Conservation (phyloP, 371 early-diverging fungal genomes). For the Syncephalastrum sp. region DNA sequence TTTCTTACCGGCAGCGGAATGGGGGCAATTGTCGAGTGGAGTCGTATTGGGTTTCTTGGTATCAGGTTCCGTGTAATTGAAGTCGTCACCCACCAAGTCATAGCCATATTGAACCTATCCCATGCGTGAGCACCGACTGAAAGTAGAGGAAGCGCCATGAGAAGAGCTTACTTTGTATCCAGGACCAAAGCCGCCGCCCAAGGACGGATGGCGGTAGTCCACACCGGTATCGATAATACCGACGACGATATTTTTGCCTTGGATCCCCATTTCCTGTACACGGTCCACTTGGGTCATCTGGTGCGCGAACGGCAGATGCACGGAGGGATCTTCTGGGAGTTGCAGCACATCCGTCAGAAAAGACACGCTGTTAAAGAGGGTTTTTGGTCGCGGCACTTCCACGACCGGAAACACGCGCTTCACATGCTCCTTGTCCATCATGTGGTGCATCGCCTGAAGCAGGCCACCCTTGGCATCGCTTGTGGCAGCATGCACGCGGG, state of each 20-base stretch:
- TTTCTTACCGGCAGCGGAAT: constrained; percentile 8
- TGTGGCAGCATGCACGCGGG: neutral
- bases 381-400: constrained; percentile 30
- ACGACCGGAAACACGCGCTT: constrained; percentile 36
- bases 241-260: constrained; percentile 62
- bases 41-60: constrained; percentile 3
- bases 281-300: constrained; percentile 23
- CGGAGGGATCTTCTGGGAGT: constrained; percentile 1
- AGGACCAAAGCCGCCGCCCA: constrained; percentile 63
- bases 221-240: constrained; percentile 68
- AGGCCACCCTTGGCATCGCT: neutral
- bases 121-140: neutral
- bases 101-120: constrained; percentile 38
- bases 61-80: constrained; percentile 6
- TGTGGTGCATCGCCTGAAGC: constrained; percentile 9
- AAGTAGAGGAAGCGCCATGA: neutral
- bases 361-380: neutral
- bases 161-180: constrained; percentile 12
- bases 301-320: constrained; percentile 13
- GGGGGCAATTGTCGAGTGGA: constrained; percentile 11
- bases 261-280: constrained; percentile 27
- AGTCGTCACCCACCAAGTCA: constrained; percentile 54
- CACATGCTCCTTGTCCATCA: constrained; percentile 21
- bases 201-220: constrained; percentile 64
- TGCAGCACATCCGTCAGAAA: neutral